These are phyloP conservation scores for Metroxylon sagu DNA, from an alignment of 176 grass and related monocot species.

Conservation along the genomic window DNA sequence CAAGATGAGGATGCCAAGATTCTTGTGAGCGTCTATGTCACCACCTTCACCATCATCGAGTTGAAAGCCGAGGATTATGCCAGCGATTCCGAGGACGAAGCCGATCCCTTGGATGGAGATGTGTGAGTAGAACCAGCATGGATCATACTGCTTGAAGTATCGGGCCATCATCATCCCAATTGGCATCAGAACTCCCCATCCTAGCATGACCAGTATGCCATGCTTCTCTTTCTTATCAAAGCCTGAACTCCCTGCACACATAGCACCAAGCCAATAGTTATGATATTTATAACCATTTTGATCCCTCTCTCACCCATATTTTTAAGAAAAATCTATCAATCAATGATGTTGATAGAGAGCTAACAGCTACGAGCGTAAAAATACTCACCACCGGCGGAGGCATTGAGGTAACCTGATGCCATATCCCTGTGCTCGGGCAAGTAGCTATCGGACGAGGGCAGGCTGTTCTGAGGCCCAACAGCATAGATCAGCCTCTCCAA, in stretches of 20 bases:
- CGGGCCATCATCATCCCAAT: slow-evolving; percentile 53
- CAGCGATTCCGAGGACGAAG: slow-evolving; percentile 41
- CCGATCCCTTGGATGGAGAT: slow-evolving; percentile 40
- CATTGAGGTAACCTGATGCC: slow-evolving; percentile 33
- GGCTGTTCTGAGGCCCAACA: slow-evolving; percentile 32
- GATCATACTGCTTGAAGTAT: slow-evolving; percentile 63
- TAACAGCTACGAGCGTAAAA: too few relatives aligned
- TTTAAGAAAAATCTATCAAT: too few relatives aligned
- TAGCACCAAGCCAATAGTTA: too few relatives aligned
- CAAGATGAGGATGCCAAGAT: slow-evolving; percentile 55
- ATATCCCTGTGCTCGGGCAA: slow-evolving; percentile 32
- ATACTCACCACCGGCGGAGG: slow-evolving; percentile 2
- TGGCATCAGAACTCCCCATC: slow-evolving; percentile 78
- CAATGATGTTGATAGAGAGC: too few relatives aligned
- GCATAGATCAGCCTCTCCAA: slow-evolving; percentile 56
- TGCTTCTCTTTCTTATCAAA: slow-evolving; percentile 35
- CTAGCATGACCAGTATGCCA: slow-evolving; percentile 51
- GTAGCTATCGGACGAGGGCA: slow-evolving; percentile 25
- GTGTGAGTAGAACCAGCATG: slow-evolving; percentile 74
- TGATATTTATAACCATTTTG: too few relatives aligned
- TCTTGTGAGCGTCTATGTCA: slow-evolving; percentile 49
- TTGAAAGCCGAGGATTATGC: slow-evolving; percentile 22
- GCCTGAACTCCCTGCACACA: not conserved
- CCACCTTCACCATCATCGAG: slow-evolving; percentile 39
- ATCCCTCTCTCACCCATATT: too few relatives aligned